These are phyloP conservation scores for Digitaria exilis DNA, from an alignment of 202 grass and related monocot species.

Conservation along the genomic window DNA sequence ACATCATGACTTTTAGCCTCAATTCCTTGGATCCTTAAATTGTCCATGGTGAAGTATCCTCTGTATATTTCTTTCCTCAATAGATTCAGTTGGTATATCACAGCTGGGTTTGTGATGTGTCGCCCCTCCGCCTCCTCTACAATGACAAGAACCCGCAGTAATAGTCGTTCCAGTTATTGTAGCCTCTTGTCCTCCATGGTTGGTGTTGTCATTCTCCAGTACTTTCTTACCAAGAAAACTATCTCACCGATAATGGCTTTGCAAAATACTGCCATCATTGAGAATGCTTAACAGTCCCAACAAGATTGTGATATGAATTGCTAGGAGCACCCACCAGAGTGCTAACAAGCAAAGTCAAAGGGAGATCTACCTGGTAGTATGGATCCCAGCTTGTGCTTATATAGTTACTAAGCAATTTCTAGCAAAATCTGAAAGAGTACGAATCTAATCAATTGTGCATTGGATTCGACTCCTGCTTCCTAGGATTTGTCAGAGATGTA, in stretches of 20 bases:
- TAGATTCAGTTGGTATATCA: neutral
- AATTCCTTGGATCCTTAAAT: neutral
- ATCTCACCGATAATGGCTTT: neutral
- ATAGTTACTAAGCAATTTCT: neutral
- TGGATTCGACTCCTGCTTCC: no score
- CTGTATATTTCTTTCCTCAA: neutral
- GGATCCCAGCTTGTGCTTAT: neutral
- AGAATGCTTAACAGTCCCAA: neutral
- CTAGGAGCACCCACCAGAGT: neutral
- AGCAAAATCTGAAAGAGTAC: no score
- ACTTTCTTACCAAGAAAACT: neutral
- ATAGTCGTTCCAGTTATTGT: neutral
- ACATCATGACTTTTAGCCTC: neutral
- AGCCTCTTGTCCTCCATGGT: neutral
- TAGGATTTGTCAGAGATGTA: no score
- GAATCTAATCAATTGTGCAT: no score
- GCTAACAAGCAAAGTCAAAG: neutral
- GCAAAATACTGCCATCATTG: neutral
- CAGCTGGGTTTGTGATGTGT: neutral
- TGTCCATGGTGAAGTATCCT: neutral
- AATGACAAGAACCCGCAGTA: neutral
- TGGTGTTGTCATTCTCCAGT: neutral
- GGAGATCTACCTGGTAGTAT: neutral
- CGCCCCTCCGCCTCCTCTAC: neutral
- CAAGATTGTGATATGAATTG: neutral